A percentile compares a stretch with the other conserved stretches of the same genome.
Evolutionary conservation across 1,284 basidiomycete species (phyloP).

Genomic region (Wolfiporia cocos): DNA sequence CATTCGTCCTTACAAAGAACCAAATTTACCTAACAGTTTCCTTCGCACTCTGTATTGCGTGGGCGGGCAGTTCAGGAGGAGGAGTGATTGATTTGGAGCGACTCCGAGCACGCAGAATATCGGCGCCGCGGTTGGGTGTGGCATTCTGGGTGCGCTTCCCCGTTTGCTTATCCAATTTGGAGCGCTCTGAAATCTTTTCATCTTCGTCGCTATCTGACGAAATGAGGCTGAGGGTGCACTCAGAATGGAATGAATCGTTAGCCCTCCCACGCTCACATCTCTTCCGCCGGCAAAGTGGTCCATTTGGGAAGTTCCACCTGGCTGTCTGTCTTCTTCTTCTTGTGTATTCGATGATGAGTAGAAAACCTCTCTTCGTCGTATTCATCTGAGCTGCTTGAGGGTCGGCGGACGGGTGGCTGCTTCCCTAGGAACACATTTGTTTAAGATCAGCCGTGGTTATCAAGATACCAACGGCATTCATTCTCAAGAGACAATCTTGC

Average conservation of each 20-base stretch:
- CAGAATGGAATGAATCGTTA: not conserved
- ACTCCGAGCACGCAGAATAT: conserved; percentile 42
- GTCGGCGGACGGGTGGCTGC: no score
- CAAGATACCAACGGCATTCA: no score
- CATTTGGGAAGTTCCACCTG: conserved; percentile 17
- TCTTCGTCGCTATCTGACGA: conserved; percentile 46
- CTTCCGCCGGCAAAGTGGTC: conserved; percentile 18
- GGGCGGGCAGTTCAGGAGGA: conserved; percentile 50
- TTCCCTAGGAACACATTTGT: no score
- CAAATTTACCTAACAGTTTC: conserved; percentile 48
- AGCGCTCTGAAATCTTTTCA: no score
- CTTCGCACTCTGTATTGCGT: conserved; percentile 46
- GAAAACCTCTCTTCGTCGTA: conserved; percentile 26
- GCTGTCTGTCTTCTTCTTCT: conserved; percentile 24
- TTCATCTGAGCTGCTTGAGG: conserved; percentile 19
- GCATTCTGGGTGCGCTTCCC: conserved; percentile 21
- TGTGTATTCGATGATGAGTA: conserved; percentile 28
- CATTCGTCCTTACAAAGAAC: not conserved
- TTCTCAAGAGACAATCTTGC: no score
- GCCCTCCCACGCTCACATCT: conserved; percentile 15
- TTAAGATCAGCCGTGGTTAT: no score
- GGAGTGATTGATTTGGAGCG: conserved; percentile 69
- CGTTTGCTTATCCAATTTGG: conserved; percentile 29
- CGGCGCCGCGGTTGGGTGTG: no score
- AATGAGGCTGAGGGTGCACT: conserved; percentile 15